A percentile compares a stretch with the other conserved stretches of the same genome.
Conservation (phyloP, 2,329 filamentous ascomycete genomes). For the Elsinoe fawcettii region DNA sequence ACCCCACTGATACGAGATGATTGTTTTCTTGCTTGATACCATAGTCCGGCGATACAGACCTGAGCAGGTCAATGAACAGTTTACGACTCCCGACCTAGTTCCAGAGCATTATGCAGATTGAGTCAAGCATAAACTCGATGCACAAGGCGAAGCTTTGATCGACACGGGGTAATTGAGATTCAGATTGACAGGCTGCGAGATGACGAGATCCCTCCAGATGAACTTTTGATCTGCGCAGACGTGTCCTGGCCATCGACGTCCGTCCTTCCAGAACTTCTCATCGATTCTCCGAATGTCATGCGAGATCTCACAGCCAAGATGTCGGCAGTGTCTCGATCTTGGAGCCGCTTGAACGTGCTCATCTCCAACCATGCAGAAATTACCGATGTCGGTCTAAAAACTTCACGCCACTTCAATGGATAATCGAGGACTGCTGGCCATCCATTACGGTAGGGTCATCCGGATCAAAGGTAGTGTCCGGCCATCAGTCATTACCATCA, state of each 20-base stretch:
- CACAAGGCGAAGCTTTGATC: constrained; percentile 11
- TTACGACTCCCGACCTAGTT: no score
- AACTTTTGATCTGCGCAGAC: neutral
- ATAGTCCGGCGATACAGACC: neutral
- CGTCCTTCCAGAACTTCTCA: neutral
- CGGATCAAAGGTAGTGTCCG: neutral
- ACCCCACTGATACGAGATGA: constrained; percentile 13
- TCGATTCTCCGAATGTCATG: neutral
- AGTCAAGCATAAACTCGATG: neutral
- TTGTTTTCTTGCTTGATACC: constrained; percentile 12
- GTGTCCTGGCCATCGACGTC: neutral
- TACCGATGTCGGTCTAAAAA: neutral
- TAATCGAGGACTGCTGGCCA: neutral
- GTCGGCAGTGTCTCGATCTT: neutral
- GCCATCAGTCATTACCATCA: neutral
- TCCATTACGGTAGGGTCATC: neutral
- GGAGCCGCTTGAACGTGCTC: neutral
- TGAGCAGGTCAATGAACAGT: neutral
- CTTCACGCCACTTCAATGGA: neutral
- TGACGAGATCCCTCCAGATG: neutral
- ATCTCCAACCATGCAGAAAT: neutral
- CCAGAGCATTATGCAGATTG: neutral
- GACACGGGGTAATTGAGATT: constrained; percentile 9
- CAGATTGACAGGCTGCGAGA: constrained; percentile 10
- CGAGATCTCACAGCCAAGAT: constrained; percentile 3